Base-by-base conservation (phyloP, 192 early-diverging fungal species). In the Glomus cerebriforme region DNA sequence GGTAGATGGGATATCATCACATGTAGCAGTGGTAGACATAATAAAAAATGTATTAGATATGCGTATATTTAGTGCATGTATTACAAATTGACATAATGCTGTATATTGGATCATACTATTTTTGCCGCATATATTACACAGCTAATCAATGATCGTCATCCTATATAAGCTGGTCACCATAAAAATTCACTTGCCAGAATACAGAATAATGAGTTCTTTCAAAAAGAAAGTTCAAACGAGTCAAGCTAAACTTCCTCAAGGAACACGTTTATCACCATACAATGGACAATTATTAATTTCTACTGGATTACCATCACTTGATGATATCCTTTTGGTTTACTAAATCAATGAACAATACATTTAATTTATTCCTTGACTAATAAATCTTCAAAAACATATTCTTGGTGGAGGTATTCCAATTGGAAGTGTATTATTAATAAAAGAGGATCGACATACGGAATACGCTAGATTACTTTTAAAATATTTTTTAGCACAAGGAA, bases 401-500 rank as follows among this genome's bases (percentile, higher is more conserved):
- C 83, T 92, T 8, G 96, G 96, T 49, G 97, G 95, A 37, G 96
- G 96, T 7, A 82, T 96, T 3, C 95, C 95, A 0, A 86, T 97
- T 0, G 96, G 96, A 65, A 90, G 92, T 1, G 79, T 96, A 6
- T 79, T 93, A 6, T 79, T 99, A 62, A 86, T 98, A 37, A 87
- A 93, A 67, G 90, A 93, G 74, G 96, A 99, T 80, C 87, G 89
- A 6, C 86, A 88, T 63, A 96, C 97, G 0, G 91, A 87, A 8
- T 98, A 98, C 80, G 91, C 95, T 26, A 87, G 88, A 69, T 83
- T 96, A 3, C 79, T 97, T 1, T 67, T 93, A 5, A 92, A 91
- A 59, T 97, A 96, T 79, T 97, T 92, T 89, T 76, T 96, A 22
- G 91, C 94, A 35, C 95, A 98, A 82, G 96, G 94, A 3, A 83